Evolutionary conservation across 106 monocot genomes (phyloP).

Genomic region (Acorus gramineus): DNA sequence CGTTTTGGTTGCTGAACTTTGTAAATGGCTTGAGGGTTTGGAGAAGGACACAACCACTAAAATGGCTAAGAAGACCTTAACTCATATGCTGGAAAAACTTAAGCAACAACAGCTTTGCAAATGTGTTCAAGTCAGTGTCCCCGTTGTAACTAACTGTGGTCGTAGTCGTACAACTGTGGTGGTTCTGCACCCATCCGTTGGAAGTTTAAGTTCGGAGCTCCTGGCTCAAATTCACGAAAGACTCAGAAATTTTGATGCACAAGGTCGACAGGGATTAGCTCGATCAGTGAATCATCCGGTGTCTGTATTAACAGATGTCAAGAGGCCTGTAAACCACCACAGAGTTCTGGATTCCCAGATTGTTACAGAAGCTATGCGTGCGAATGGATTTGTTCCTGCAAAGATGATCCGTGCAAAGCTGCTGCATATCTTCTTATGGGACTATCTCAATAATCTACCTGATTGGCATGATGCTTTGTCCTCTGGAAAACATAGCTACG

Average conservation of each 20-base stretch:
- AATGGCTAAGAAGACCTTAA: constrained; percentile 49
- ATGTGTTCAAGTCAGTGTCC: constrained; percentile 35
- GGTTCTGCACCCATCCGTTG: constrained; percentile 48
- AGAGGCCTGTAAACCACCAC: constrained; percentile 13
- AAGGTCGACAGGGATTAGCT: constrained; percentile 17
- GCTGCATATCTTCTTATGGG: constrained; percentile 77
- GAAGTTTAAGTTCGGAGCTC: constrained; percentile 29
- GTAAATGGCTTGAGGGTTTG: constrained; percentile 45
- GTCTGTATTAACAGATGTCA: constrained; percentile 11
- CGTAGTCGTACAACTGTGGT: constrained; percentile 36
- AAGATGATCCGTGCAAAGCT: constrained; percentile 86
- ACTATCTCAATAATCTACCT: constrained; percentile 33
- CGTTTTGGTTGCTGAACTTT: constrained; percentile 37
- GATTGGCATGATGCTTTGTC: constrained; percentile 26
- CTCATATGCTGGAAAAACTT: constrained; percentile 43
- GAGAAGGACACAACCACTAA: constrained; percentile 37
- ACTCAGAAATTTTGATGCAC: constrained; percentile 37
- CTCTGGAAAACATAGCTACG: constrained; percentile 14
- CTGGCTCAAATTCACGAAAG: constrained; percentile 38
- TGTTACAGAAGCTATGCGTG: constrained; percentile 33
- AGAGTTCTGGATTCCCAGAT: constrained; percentile 11
- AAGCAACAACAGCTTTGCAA: constrained; percentile 41
- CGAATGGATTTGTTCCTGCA: constrained; percentile 68
- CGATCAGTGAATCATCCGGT: constrained; percentile 19
- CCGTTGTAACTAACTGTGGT: constrained; percentile 34